These are phyloP conservation scores for Bryoerythrophyllum caledonicum DNA, from an alignment of 225 moss, liverwort and hornwort species.

Conservation along the genomic window DNA sequence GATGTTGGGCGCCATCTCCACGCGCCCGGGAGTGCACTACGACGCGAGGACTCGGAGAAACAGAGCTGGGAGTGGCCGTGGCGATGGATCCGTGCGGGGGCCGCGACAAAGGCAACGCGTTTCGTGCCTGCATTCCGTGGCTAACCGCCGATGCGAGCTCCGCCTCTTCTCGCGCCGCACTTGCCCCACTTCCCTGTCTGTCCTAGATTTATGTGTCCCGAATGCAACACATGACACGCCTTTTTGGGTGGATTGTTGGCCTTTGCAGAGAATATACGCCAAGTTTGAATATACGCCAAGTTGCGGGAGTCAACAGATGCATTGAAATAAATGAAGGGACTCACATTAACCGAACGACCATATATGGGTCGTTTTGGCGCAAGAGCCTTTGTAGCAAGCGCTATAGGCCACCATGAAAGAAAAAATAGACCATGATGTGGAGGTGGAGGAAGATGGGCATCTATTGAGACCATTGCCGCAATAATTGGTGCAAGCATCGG, in stretches of 20 bases:
- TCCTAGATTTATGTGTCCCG: slow-evolving; percentile 4
- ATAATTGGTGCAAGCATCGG: too few species aligned
- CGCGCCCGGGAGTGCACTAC: neutral
- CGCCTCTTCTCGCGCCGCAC: neutral
- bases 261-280: neutral
- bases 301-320: neutral
- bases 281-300: neutral
- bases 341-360: too few species aligned
- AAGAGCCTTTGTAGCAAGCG: too few species aligned
- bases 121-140: slow-evolving; percentile 6
- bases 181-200: fast-evolving
- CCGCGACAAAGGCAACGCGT: slow-evolving; percentile 27
- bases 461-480: too few species aligned
- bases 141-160: slow-evolving; percentile 35
- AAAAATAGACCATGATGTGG: too few species aligned
- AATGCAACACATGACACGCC: too few species aligned
- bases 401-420: too few species aligned
- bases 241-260: neutral
- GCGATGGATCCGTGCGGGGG: neutral
- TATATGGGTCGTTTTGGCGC: too few species aligned
- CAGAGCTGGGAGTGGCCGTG: neutral
- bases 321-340: neutral
- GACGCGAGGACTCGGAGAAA: neutral
- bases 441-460: too few species aligned
- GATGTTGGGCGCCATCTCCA: too few species aligned